Percentiles rank a stretch among this genome's conserved stretches.
Evolutionary conservation across 1,284 basidiomycete genomes (phyloP).

Genomic region (Cryptococcus sp.): DNA sequence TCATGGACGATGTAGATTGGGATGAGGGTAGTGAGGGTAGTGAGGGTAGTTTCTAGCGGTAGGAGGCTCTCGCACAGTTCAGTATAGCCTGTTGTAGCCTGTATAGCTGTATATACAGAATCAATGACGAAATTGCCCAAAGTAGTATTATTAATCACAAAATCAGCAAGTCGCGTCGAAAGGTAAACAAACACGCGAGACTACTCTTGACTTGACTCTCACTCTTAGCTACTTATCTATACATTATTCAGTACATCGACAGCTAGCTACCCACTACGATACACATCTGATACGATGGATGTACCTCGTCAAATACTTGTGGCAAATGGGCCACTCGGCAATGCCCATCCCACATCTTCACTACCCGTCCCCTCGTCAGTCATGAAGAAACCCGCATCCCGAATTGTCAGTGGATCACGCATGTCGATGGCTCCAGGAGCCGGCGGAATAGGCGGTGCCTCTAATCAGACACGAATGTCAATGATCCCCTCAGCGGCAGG

Average conservation of each 20-base stretch:
- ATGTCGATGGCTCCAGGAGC: constrained; percentile 53
- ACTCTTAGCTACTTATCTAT: too few species aligned
- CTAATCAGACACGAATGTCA: too few species aligned
- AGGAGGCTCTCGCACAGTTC: too few species aligned
- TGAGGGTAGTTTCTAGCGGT: background rate
- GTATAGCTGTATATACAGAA: too few species aligned
- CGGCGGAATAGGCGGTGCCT: too few species aligned
- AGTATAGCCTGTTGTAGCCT: too few species aligned
- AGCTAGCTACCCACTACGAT: too few species aligned
- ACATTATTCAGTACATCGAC: too few species aligned
- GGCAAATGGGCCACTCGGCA: constrained; percentile 58
- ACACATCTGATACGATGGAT: too few species aligned
- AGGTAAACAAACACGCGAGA: background rate
- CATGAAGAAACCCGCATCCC: constrained; percentile 57
- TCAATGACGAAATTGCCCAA: too few species aligned
- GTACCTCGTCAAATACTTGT: constrained; percentile 55
- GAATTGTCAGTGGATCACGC: constrained; percentile 38
- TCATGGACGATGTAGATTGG: constrained; percentile 70
- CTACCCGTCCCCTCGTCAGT: constrained; percentile 57
- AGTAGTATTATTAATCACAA: background rate
- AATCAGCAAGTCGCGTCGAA: background rate
- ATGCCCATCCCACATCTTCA: constrained; percentile 52
- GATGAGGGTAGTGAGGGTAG: constrained; percentile 57
- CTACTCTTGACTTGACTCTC: too few species aligned
- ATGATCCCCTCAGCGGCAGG: constrained; percentile 4